Percentiles rank a stretch among this genome's conserved stretches.
phyloP scores from a whole-genome alignment of 768 basidiomycete species.

The Vishniacozyma victoriae region DNA sequence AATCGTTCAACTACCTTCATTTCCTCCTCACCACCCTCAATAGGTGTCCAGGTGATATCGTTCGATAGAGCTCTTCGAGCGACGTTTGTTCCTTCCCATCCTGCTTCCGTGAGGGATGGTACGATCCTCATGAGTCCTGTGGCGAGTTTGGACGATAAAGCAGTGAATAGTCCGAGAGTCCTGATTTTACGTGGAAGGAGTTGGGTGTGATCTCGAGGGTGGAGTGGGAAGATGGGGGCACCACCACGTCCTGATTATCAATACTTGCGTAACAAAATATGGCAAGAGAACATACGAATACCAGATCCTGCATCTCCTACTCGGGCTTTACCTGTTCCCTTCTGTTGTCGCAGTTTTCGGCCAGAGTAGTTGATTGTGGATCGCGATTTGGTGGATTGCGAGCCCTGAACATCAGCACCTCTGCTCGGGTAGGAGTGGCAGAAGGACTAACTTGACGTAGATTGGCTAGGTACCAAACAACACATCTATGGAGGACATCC shows the following conservation, averaged over 20 bases:
- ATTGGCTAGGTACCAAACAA: conserved; percentile 77
- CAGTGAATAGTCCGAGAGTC: conserved; percentile 86
- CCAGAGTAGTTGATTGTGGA: conserved; percentile 85
- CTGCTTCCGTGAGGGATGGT: conserved; percentile 35
- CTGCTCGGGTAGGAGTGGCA: background rate
- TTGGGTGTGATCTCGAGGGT: conserved; percentile 85
- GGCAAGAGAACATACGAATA: conserved; percentile 32
- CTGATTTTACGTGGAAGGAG: conserved; percentile 88
- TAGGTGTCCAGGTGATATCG: background rate
- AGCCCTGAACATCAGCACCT: conserved; percentile 52
- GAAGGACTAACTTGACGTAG: conserved; percentile 57
- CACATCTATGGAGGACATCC: conserved; percentile 88
- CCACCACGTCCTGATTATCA: conserved; percentile 63
- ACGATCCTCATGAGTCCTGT: conserved; percentile 72
- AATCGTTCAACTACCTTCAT: conserved; percentile 17
- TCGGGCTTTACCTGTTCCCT: conserved; percentile 84
- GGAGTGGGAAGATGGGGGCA: conserved; percentile 85
- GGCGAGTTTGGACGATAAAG: conserved; percentile 73
- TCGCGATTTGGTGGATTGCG: conserved; percentile 84
- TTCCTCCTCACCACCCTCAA: background rate
- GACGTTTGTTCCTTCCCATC: conserved; percentile 49
- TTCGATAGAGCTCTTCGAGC: conserved; percentile 65
- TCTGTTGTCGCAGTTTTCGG: conserved; percentile 81
- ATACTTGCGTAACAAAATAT: background rate
- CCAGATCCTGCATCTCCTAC: conserved; percentile 68